Conservation (phyloP, 75 land plant species). For the Pinus taeda region DNA sequence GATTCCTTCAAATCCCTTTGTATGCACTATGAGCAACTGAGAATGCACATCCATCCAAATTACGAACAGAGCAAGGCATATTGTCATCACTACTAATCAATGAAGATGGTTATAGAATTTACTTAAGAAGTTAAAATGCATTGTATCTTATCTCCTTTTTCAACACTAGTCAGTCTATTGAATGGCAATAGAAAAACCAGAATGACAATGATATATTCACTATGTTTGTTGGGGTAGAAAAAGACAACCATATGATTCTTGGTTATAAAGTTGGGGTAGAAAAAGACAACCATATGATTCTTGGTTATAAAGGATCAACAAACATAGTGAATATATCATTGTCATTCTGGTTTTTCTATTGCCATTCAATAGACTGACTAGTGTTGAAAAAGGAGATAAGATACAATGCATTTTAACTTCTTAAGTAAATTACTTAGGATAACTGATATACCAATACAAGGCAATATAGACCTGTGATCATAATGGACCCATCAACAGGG, state of each 20-base stretch:
- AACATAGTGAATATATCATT: background rate
- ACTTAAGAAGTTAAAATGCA: background rate
- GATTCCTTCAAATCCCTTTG: background rate
- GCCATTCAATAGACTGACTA: background rate
- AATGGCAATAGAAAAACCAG: background rate
- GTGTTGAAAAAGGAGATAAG: background rate
- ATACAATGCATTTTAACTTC: background rate
- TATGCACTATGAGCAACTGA: background rate
- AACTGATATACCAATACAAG: background rate
- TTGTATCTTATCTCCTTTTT: background rate
- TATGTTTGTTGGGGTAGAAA: background rate
- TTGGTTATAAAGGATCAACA: background rate
- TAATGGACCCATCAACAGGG: slow-evolving; percentile 92
- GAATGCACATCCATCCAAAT: background rate
- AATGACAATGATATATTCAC: background rate
- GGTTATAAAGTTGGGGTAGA: background rate
- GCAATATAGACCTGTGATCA: slow-evolving; percentile 79
- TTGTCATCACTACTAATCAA: background rate
- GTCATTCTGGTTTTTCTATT: background rate
- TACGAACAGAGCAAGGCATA: background rate
- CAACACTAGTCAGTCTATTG: background rate
- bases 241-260: no score
- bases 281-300: background rate
- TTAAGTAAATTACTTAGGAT: background rate
- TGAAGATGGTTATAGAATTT: background rate